A percentile compares a stretch with the other conserved stretches of the same genome.
Conservation (phyloP, 2,329 filamentous ascomycete species). For the Colletotrichum coccodes region DNA sequence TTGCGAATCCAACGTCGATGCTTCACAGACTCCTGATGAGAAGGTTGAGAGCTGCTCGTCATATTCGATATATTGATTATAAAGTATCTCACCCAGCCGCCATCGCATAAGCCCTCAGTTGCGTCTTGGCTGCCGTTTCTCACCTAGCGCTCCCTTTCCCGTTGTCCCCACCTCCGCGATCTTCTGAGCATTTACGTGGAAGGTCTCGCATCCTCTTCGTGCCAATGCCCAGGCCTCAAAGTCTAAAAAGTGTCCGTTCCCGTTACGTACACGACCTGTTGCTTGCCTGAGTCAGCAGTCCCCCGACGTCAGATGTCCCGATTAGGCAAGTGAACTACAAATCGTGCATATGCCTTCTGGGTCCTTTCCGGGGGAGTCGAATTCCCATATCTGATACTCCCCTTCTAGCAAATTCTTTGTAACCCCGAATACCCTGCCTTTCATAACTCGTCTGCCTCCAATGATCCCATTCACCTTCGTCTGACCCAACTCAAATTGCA, state of each 20-base stretch:
- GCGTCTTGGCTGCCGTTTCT: slow-evolving; percentile 16
- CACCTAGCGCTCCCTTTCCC: not conserved
- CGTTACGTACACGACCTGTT: not conserved
- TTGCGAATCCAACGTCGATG: no score
- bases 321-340: slow-evolving; percentile 9
- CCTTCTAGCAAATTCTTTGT: not conserved
- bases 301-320: not conserved
- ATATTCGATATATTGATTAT: no score
- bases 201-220: not conserved
- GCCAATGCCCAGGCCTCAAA: not conserved
- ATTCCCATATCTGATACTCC: not conserved
- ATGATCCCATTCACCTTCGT: not conserved
- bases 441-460: not conserved
- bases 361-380: not conserved
- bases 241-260: not conserved
- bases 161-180: not conserved
- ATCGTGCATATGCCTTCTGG: slow-evolving; percentile 1
- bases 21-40: no score
- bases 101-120: not conserved
- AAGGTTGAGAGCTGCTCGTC: no score
- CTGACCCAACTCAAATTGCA: not conserved
- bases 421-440: not conserved
- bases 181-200: not conserved
- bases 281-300: not conserved
- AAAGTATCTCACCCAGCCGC: no score